Evolutionary conservation across 2,329 filamentous ascomycete species (phyloP).

Genomic region (Alternaria brassicae): DNA sequence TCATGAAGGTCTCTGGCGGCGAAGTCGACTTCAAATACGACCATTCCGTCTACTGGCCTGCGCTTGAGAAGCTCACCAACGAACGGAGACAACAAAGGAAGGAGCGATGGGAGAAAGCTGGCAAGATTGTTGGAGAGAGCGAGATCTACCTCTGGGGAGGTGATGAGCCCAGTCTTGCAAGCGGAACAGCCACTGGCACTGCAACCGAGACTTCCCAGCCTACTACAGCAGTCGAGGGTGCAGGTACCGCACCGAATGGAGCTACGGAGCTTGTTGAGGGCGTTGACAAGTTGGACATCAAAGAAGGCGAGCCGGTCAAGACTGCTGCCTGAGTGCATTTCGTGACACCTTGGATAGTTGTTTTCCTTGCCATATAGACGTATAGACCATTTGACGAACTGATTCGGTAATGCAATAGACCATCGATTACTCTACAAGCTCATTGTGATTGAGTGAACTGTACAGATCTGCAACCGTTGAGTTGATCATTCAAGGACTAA

Average conservation of each 20-base stretch:
- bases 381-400: background rate
- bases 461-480: background rate
- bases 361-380: background rate
- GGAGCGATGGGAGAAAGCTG: constrained; percentile 78
- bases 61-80: constrained; percentile 74
- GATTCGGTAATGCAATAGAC: background rate
- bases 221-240: background rate
- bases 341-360: background rate
- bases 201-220: constrained; percentile 1
- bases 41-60: constrained; percentile 87
- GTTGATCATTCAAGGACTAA: background rate
- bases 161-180: constrained; percentile 37
- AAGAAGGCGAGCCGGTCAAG: constrained; percentile 30
- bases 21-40: constrained; percentile 91
- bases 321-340: constrained; percentile 9
- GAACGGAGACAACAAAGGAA: constrained; percentile 68
- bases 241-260: constrained; percentile 4
- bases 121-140: constrained; percentile 82
- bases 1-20: constrained; percentile 81
- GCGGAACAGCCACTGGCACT: constrained; percentile 5
- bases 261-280: constrained; percentile 24
- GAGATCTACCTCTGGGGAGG: constrained; percentile 89
- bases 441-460: background rate
- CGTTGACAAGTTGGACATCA: constrained; percentile 36
- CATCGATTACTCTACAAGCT: background rate